A percentile compares a stretch with the other conserved stretches of the same genome.
phyloP scores from a whole-genome alignment of 257 asterid species.

The Verbascum thapsus region DNA sequence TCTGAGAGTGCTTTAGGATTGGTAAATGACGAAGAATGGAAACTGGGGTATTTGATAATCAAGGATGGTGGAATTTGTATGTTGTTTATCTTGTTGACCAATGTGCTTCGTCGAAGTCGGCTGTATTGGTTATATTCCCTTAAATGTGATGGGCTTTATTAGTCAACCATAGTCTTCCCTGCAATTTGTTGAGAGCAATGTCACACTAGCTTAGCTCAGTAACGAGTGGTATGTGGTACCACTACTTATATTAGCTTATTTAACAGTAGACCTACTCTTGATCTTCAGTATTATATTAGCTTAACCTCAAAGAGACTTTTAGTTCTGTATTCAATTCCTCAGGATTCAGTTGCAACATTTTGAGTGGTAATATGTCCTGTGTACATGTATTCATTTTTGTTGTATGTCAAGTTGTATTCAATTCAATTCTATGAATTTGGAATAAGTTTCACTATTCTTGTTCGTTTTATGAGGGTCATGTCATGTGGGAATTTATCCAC shows the following conservation, averaged over 20 bases:
- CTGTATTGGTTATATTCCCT: constrained; percentile 6
- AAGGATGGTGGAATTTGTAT: constrained; percentile 3
- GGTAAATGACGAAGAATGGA: constrained; percentile 16
- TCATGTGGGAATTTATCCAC: not conserved
- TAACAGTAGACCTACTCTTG: not conserved
- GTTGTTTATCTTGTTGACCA: constrained; percentile 20
- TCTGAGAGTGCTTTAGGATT: constrained; percentile 26
- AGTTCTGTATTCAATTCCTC: not conserved
- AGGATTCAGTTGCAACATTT: constrained; percentile 19
- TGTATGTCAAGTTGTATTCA: constrained; percentile 21
- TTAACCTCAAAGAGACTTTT: not conserved
- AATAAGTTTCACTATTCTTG: not conserved
- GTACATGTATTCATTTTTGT: constrained; percentile 4
- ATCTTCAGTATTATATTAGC: not conserved
- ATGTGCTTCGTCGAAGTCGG: constrained; percentile 22
- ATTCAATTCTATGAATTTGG: constrained; percentile 9
- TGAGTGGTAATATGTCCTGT: constrained; percentile 12
- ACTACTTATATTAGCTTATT: too few relatives aligned
- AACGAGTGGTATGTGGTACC: too few relatives aligned
- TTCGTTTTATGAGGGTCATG: constrained; percentile 11
- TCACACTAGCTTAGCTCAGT: constrained; percentile 28
- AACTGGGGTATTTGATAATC: constrained; percentile 14
- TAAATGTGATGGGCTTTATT: constrained; percentile 3
- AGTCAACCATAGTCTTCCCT: constrained; percentile 13
- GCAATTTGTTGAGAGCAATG: constrained; percentile 31